Evolutionary conservation across 805 yeast species (phyloP), one percentile per base, ranked within the genome.

Genomic region (Metschnikowia chrysomelidarum): DNA sequence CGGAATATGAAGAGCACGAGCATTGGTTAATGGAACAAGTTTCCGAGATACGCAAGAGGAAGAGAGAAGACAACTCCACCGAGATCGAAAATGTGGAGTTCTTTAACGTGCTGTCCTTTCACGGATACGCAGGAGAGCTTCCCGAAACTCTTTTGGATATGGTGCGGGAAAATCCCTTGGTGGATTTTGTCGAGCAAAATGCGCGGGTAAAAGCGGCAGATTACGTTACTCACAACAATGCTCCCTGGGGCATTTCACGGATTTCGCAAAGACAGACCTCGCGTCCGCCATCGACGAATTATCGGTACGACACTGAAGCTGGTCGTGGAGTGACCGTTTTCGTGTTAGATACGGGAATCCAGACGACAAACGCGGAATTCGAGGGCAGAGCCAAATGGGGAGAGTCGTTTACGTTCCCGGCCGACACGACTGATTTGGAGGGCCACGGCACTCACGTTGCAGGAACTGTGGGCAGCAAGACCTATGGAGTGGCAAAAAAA

Each of bases 221-320:
- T n/a, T n/a, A n/a, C n/a, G n/a, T n/a, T n/a, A 72, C 76, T 40
- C 91, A 87, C 67, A 72, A 74, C 43, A 87, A 87, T 43, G 88
- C 95, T 14, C 94, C 95, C 28, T 87, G 96, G 96, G 96, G 96
- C 53, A 73, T 87, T 41, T 82, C 93, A 15, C 76, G 96, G 69
- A 78, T 87, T 41, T 83, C 95, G 17, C 95, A 86, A 63, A 75
- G 88, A 63, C 75, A 78, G 40, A 19, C 12, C 34, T 25, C 9
- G 20, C 20, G n/a, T 8, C 14, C 9, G 8, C 12, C 7, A 29
- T n/a, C n/a, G n/a, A n/a, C n/a, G n/a, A n/a, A 25, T 20, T 86
- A 86, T 59, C 54, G 80, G 40, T 83, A 72, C 49, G 74, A 76
- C 30, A 52, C 53, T 0, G 56, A 60, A 0, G 56, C 56, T 17